Conservation (phyloP, 495 filamentous ascomycete genomes). For the Sabuloglossum arenarium region DNA sequence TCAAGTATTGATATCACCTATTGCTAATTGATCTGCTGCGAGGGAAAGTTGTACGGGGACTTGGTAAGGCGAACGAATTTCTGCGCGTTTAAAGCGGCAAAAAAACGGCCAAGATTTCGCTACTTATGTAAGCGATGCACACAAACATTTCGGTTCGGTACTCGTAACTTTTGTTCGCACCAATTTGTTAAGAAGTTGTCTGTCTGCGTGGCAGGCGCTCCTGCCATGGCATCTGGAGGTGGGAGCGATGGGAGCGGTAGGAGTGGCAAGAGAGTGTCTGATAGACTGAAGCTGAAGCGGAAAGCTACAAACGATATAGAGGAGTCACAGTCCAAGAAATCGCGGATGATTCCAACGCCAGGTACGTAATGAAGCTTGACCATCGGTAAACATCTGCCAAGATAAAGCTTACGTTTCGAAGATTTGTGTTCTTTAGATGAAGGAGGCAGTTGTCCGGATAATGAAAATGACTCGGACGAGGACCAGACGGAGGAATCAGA, state of each 20-base stretch:
- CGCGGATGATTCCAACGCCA: neutral
- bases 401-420: neutral
- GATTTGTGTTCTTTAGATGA: neutral
- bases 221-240: neutral
- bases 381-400: neutral
- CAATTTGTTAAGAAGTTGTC: neutral
- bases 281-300: neutral
- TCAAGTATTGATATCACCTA: neutral
- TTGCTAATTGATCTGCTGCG: neutral
- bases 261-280: neutral
- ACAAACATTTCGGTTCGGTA: neutral
- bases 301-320: neutral
- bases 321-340: neutral
- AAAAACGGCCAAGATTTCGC: neutral
- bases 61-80: neutral
- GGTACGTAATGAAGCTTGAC: neutral
- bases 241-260: too few relatives aligned
- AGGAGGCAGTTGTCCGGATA: neutral
- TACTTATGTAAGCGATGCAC: neutral
- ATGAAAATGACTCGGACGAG: neutral
- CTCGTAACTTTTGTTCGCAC: neutral
- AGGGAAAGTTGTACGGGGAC: neutral
- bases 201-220: neutral
- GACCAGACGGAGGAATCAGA: neutral
- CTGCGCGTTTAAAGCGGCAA: neutral